Conservation (phyloP, 305 asterid genomes). For the Solanum hybrid region DNA sequence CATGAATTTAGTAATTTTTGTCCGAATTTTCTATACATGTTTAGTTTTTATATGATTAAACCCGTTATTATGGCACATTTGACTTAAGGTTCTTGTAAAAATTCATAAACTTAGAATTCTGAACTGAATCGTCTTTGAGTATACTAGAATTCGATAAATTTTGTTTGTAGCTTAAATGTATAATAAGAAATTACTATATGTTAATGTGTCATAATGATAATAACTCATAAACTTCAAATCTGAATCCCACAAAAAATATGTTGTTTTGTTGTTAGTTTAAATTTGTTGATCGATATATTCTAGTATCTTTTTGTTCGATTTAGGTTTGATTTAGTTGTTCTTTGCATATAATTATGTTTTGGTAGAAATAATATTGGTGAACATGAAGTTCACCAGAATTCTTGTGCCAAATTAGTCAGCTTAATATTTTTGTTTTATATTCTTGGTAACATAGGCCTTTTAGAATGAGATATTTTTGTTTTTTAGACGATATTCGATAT, state of each 20-base stretch:
- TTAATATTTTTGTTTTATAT: not conserved
- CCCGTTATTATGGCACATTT: not conserved
- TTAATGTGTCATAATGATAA: not conserved
- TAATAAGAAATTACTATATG: not conserved
- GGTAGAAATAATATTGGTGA: not conserved
- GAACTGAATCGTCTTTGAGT: not conserved
- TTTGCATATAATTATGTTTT: not conserved
- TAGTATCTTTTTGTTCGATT: not conserved
- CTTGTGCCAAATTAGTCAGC: not conserved
- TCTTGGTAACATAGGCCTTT: not conserved
- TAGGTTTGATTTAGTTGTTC: not conserved
- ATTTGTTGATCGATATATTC: not conserved
- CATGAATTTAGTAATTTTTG: not conserved
- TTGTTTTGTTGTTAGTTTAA: not conserved
- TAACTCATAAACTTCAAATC: not conserved
- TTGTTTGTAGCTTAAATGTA: not conserved
- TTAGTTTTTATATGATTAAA: not conserved
- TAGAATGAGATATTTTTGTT: not conserved
- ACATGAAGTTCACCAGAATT: not conserved
- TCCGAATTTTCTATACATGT: not conserved
- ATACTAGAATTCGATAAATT: not conserved
- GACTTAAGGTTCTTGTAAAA: not conserved
- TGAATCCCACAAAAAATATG: not conserved
- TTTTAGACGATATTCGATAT: not conserved
- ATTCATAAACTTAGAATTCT: not conserved